These are phyloP conservation scores for Xylaria sp. DNA, from an alignment of 2,329 filamentous ascomycete genomes.

Conservation along the genomic window DNA sequence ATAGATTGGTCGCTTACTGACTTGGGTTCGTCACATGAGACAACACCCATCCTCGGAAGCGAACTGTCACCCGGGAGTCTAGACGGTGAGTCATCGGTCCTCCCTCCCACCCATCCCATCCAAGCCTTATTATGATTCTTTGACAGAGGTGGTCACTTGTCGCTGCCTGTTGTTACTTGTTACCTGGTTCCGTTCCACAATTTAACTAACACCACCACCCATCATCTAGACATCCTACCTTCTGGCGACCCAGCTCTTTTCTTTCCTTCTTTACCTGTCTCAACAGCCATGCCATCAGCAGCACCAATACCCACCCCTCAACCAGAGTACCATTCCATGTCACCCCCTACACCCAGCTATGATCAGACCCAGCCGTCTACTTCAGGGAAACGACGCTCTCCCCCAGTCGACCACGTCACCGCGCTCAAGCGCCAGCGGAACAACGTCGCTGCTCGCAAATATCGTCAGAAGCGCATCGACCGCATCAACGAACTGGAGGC, in stretches of 20 bases:
- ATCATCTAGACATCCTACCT: constrained; percentile 41
- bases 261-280: constrained; percentile 39
- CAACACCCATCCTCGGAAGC: constrained; percentile 42
- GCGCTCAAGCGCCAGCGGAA: constrained; percentile 72
- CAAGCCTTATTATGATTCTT: background rate
- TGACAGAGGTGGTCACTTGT: background rate
- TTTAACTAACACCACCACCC: constrained; percentile 26
- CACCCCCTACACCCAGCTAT: constrained; percentile 34
- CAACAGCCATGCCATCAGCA: constrained; percentile 36
- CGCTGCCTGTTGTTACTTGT: constrained; percentile 13
- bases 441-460: constrained; percentile 76
- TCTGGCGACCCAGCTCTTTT: constrained; percentile 41
- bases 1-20: constrained; percentile 46
- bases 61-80: constrained; percentile 41
- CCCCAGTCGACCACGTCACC: constrained; percentile 48
- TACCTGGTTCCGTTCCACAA: constrained; percentile 8
- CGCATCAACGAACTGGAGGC: constrained; percentile 71
- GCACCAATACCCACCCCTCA: constrained; percentile 29
- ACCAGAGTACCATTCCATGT: constrained; percentile 35
- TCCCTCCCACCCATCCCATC: constrained; percentile 6
- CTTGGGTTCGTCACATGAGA: constrained; percentile 40
- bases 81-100: constrained; percentile 42
- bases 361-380: constrained; percentile 42
- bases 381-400: constrained; percentile 46
- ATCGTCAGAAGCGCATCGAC: constrained; percentile 76